phyloP scores from a whole-genome alignment of 257 asterid species.

The Schizonepeta tenuifolia region DNA sequence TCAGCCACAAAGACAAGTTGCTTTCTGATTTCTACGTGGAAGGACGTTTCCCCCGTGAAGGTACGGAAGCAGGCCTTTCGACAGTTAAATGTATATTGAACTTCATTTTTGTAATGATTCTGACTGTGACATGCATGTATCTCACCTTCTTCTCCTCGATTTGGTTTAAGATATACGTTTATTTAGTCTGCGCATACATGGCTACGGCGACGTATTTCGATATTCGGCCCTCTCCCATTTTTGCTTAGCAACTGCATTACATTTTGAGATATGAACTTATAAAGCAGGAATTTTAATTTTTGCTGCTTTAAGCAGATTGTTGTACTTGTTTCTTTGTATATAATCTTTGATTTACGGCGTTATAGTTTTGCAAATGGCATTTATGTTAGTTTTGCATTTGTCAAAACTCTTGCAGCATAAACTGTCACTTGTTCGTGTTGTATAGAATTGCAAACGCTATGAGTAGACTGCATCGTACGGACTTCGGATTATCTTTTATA shows the following conservation, averaged over 20 bases:
- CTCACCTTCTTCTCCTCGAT: conserved; percentile 69
- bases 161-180: conserved; percentile 76
- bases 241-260: conserved; percentile 18
- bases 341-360: neutral
- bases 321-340: neutral
- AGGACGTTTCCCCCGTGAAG: conserved; percentile 77
- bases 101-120: conserved; percentile 52
- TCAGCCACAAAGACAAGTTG: conserved; percentile 67
- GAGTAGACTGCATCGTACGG: no score
- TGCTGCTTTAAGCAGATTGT: neutral
- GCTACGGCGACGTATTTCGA: conserved; percentile 64
- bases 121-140: conserved; percentile 59
- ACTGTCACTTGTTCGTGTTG: no score
- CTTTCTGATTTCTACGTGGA: conserved; percentile 56
- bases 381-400: neutral
- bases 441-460: no score
- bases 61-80: conserved; percentile 62
- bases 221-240: conserved; percentile 63
- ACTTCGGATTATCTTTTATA: no score
- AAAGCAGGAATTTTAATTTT: neutral
- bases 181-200: conserved; percentile 60
- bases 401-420: neutral
- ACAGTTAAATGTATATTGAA: conserved; percentile 55
- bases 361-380: neutral
- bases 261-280: neutral